Percentiles rank a stretch among this genome's conserved stretches.
These are phyloP conservation scores for Arabidopsis lyrata DNA, from an alignment of 441 rosid genomes.

Conservation along the genomic window DNA sequence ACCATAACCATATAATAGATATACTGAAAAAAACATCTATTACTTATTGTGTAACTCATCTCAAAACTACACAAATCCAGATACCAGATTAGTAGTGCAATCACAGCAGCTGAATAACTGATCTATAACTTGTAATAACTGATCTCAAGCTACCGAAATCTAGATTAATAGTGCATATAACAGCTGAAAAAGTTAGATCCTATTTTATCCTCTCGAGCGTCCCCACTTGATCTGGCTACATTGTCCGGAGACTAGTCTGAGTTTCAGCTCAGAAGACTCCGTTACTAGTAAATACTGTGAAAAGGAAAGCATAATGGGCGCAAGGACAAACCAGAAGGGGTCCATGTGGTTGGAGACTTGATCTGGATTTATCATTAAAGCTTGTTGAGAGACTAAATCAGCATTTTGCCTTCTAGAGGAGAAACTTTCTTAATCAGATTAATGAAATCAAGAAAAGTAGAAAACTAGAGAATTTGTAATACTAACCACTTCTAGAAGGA, in stretches of 20 bases:
- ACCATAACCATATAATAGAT: background rate
- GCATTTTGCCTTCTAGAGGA: constrained; percentile 36
- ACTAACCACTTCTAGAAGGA: constrained; percentile 30
- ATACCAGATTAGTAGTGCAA: constrained; percentile 5
- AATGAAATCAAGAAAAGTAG: background rate
- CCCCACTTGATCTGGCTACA: constrained; percentile 13
- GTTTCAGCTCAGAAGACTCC: constrained; percentile 25
- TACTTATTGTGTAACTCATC: constrained; percentile 4
- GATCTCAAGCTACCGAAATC: constrained; percentile 8
- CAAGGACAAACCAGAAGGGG: constrained; percentile 34
- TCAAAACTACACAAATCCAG: constrained; percentile 11
- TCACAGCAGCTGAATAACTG: constrained; percentile 16
- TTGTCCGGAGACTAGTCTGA: constrained; percentile 30
- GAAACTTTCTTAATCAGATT: constrained; percentile 37
- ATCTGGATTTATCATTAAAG: constrained; percentile 21
- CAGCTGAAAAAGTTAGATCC: constrained; percentile 20
- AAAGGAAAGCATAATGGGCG: constrained; percentile 22
- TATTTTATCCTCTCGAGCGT: constrained; percentile 13
- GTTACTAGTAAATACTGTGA: constrained; percentile 8
- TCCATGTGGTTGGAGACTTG: constrained; percentile 43
- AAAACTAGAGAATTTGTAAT: constrained; percentile 27
- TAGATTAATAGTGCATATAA: background rate
- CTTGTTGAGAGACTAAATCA: constrained; percentile 14
- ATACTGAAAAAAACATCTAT: constrained; percentile 1
- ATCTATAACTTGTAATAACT: background rate